These are phyloP conservation scores for Trichoderma sp. DNA, from an alignment of 2,329 filamentous ascomycete genomes.

Conservation along the genomic window DNA sequence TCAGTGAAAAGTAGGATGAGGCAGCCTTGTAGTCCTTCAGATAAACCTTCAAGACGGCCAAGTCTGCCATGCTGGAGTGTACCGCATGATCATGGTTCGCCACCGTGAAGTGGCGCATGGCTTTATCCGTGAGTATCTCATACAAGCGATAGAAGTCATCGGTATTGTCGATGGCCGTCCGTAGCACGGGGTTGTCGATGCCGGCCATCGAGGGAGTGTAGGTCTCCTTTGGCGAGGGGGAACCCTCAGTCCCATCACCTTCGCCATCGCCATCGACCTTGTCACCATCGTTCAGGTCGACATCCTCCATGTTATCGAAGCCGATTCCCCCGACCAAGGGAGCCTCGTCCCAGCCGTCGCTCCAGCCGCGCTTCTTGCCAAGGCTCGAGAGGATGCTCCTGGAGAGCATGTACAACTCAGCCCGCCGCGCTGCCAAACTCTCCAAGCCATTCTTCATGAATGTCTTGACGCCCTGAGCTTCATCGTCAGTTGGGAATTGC, in stretches of 20 bases:
- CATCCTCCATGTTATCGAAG: slow-evolving; percentile 57
- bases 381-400: slow-evolving; percentile 76
- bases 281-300: slow-evolving; percentile 54
- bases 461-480: slow-evolving; percentile 45
- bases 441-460: slow-evolving; percentile 70
- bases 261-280: slow-evolving; percentile 16
- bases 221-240: slow-evolving; percentile 15
- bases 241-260: slow-evolving; percentile 33
- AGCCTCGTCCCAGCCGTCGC: slow-evolving; percentile 70
- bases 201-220: slow-evolving; percentile 39
- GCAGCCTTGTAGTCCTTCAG: slow-evolving; percentile 73
- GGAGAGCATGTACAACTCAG: slow-evolving; percentile 78
- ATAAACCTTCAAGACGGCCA: slow-evolving; percentile 81
- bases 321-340: slow-evolving; percentile 52
- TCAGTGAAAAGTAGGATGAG: slow-evolving; percentile 73
- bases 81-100: slow-evolving; percentile 78
- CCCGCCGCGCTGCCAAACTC: slow-evolving; percentile 78
- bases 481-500: slow-evolving; percentile 43
- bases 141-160: slow-evolving; percentile 68
- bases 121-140: slow-evolving; percentile 79
- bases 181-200: slow-evolving; percentile 55
- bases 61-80: slow-evolving; percentile 76
- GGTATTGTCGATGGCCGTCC: slow-evolving; percentile 61
- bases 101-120: slow-evolving; percentile 78
- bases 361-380: slow-evolving; percentile 73